Evolutionary conservation across 768 basidiomycete genomes (phyloP), one percentile per base, ranked within the genome.

Genomic region (Phlebiopsis flavidoalba): DNA sequence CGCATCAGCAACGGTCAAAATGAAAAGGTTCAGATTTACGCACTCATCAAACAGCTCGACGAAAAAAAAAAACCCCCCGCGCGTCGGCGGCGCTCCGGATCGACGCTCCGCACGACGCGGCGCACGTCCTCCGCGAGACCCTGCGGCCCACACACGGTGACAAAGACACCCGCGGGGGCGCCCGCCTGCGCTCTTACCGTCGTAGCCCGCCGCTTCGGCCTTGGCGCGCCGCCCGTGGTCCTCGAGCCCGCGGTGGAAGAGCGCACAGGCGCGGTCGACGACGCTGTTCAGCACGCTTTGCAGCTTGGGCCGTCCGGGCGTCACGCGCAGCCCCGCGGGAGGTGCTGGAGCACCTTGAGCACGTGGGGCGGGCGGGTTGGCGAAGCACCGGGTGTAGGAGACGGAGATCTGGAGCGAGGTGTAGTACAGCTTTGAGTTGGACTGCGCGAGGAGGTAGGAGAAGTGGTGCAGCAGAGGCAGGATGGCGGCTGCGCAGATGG

Each of bases 91-190:
- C 71, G 62, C 35, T 67, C 65, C 8, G 67, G 59, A 40, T 75
- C 73, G 36, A 80, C 68, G 19, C 62, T 64, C 3, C 72, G 69
- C 49, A 80, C 76, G 0, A 71, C 73, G 37, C 69, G 63, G 22
- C 73, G 60, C 37, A 72, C 72, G 36, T 76, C 72, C 17, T 80
- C 76, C 1, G 71, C 74, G 51, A 80, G 71, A 7, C 70, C 64
- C 8, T 67, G 64, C 0, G 79, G 79, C 0, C 79, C 79, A 63
- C 79, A 80, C 53, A 76, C 74, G 11, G 76, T 77, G 5, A 80
- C 71, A 31, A 80, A 63, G 15, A 80, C 68, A 33, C 79, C 79
- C 11, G 63, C 61, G 22, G 65, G n/a, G 58, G 26, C 47, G 58
- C 26, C 64, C 61, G 36, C 31, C 43, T 10, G 15, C 47, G 52